phyloP scores from a whole-genome alignment of 345 rosid genomes.

The Kandelia obovata region DNA sequence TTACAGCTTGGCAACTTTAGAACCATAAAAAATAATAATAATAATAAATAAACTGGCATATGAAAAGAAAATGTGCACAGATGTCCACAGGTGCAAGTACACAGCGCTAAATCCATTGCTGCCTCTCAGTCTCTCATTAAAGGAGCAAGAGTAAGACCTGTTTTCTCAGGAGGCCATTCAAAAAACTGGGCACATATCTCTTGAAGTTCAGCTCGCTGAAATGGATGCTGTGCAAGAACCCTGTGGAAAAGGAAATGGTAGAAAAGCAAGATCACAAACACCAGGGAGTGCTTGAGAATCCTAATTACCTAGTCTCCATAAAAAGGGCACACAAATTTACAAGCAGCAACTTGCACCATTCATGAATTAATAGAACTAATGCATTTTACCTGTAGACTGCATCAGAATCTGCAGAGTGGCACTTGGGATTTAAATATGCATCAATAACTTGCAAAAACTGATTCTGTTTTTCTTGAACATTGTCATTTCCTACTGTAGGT shows the following conservation, averaged over 20 bases:
- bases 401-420: slow-evolving; percentile 73
- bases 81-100: neutral
- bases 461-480: slow-evolving; percentile 32
- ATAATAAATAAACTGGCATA: neutral
- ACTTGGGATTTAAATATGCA: slow-evolving; percentile 81
- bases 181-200: slow-evolving; percentile 56
- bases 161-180: slow-evolving; percentile 83
- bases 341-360: neutral
- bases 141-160: slow-evolving; percentile 45
- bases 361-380: slow-evolving; percentile 2
- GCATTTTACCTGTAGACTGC: slow-evolving; percentile 50
- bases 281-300: neutral
- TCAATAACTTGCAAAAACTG: slow-evolving; percentile 58
- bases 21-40: neutral
- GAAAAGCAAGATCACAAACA: neutral
- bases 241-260: slow-evolving; percentile 28
- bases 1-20: neutral
- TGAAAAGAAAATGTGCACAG: neutral
- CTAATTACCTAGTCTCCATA: neutral
- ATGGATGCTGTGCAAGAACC: slow-evolving; percentile 54
- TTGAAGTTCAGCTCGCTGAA: slow-evolving; percentile 57
- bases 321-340: neutral
- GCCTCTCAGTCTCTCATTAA: neutral
- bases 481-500: slow-evolving; percentile 33
- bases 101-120: neutral